Conservation (phyloP, 805 yeast species). For the Candida methanosorbosa region DNA sequence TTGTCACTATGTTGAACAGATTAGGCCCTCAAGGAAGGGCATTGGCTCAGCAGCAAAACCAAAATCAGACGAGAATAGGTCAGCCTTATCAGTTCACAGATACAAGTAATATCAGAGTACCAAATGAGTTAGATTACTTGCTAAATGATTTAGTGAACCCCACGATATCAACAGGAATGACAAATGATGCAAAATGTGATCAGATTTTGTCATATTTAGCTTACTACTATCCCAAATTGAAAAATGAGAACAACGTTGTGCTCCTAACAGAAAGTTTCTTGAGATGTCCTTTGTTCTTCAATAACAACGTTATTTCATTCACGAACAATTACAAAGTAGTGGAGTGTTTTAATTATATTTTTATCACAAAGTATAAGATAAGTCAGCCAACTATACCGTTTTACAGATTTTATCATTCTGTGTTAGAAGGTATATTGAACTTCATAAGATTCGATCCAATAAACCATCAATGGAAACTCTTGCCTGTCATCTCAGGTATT, state of each 20-base stretch:
- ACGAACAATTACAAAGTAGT: constrained; percentile 29
- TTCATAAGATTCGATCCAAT: constrained; percentile 14
- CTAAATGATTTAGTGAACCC: constrained; percentile 37
- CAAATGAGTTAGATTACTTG: constrained; percentile 39
- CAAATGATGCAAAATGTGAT: constrained; percentile 9
- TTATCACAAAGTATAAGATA: constrained; percentile 35
- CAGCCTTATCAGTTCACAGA: constrained; percentile 1
- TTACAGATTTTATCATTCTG: constrained; percentile 31
- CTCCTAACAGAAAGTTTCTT: constrained; percentile 36
- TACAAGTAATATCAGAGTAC: constrained; percentile 3
- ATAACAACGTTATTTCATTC: constrained; percentile 14
- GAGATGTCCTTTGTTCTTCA: constrained; percentile 30
- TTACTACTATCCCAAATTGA: constrained; percentile 42
- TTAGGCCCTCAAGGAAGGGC: constrained; percentile 19
- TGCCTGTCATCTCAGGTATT: constrained; percentile 41
- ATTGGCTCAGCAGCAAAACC: constrained; percentile 7
- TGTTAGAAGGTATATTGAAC: constrained; percentile 26
- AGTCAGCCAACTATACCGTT: constrained; percentile 41
- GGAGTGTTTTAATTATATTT: constrained; percentile 38
- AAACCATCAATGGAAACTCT: constrained; percentile 32
- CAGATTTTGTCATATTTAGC: constrained; percentile 36
- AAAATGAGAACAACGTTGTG: constrained; percentile 36
- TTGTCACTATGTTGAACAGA: too few relatives aligned
- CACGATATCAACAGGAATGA: constrained; percentile 8
- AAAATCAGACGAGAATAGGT: background rate